Percentiles rank a stretch among this genome's conserved stretches.
phyloP scores from a whole-genome alignment of 1,284 basidiomycete species.

The Pascua sp. region DNA sequence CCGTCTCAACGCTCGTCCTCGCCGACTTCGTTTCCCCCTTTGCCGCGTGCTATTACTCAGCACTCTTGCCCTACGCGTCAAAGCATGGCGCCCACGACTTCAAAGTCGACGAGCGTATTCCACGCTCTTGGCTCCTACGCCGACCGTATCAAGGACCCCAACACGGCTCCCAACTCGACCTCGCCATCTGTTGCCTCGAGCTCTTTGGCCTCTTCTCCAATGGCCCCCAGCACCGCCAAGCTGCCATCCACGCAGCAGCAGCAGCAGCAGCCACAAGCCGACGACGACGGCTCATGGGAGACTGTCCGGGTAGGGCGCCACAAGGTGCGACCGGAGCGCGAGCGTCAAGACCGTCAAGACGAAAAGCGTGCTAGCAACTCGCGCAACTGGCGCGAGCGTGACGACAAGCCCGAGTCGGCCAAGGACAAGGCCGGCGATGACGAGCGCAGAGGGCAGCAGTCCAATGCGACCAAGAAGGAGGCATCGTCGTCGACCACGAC shows the following conservation, averaged over 20 bases:
- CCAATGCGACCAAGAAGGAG: constrained; percentile 12
- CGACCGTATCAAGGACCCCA: constrained; percentile 37
- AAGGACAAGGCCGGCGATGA: constrained; percentile 6
- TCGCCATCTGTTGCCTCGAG: constrained; percentile 4
- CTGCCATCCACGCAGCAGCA: not conserved
- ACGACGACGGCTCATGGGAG: constrained; percentile 14
- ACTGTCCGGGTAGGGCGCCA: constrained; percentile 16
- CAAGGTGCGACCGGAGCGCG: constrained; percentile 10
- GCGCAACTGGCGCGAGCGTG: constrained; percentile 23
- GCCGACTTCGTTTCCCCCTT: not conserved
- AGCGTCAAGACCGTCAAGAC: constrained; percentile 14
- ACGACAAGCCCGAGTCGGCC: constrained; percentile 9
- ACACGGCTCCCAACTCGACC: constrained; percentile 4
- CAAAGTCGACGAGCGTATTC: constrained; percentile 37
- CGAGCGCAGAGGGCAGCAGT: constrained; percentile 6
- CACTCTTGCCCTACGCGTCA: not conserved
- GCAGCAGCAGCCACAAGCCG: constrained; percentile 5
- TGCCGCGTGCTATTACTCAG: not conserved
- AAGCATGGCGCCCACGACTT: constrained; percentile 9
- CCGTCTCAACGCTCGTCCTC: not conserved
- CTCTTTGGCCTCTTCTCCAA: constrained; percentile 7
- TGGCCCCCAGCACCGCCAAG: constrained; percentile 1
- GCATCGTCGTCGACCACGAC: constrained; percentile 2
- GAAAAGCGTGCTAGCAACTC: constrained; percentile 37
- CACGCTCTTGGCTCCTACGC: constrained; percentile 46